These are phyloP conservation scores for Serendipita sp. DNA, from an alignment of 768 basidiomycete species.

Conservation along the genomic window DNA sequence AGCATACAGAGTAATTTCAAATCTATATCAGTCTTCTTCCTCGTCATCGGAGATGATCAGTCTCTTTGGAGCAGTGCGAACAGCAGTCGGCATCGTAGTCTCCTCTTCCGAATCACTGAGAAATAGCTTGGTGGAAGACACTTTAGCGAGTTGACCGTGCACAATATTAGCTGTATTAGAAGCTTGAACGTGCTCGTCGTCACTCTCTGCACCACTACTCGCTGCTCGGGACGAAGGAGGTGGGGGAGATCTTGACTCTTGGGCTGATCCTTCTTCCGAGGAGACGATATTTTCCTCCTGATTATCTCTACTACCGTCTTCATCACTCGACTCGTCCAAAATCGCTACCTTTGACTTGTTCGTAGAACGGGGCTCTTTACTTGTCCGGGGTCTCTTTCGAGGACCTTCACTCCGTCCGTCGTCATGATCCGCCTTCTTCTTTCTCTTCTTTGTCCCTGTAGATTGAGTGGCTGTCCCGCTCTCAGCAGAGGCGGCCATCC, in stretches of 20 bases:
- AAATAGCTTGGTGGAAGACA: background rate
- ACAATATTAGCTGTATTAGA: no score
- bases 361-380: conserved; percentile 1
- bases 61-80: background rate
- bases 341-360: background rate
- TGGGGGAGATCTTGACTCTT: background rate
- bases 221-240: background rate
- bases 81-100: background rate
- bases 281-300: background rate
- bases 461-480: conserved; percentile 31
- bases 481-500: conserved; percentile 27
- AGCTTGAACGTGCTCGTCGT: background rate
- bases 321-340: background rate
- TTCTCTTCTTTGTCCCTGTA: conserved; percentile 44
- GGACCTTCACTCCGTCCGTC: conserved; percentile 28
- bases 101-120: background rate
- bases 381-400: conserved; percentile 19
- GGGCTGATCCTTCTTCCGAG: no score
- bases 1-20: no score
- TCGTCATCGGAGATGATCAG: background rate
- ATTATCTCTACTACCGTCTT: background rate
- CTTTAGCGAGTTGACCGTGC: background rate
- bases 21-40: background rate
- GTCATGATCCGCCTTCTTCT: conserved; percentile 27
- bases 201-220: background rate